A percentile compares a stretch with the other conserved stretches of the same genome.
Conservation (phyloP, 208 protist genomes). For the Leishmania martiniquensis region DNA sequence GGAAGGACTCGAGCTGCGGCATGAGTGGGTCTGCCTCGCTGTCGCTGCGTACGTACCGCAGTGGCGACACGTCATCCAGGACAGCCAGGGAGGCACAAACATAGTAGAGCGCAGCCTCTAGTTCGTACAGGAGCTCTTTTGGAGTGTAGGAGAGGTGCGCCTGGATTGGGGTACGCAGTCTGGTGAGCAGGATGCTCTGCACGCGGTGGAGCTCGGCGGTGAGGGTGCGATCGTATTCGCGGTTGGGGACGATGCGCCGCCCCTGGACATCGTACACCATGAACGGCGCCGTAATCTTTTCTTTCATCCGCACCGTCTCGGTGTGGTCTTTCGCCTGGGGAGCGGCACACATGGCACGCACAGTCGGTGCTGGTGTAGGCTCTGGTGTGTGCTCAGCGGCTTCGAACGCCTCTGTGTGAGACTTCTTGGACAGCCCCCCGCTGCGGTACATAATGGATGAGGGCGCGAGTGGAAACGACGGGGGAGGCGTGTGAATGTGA, state of each 20-base stretch:
- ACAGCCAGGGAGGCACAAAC: slow-evolving; percentile 51
- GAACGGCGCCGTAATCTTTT: slow-evolving; percentile 52
- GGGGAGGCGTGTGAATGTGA: not conserved
- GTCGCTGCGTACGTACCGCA: slow-evolving; percentile 32
- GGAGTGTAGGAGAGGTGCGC: slow-evolving; percentile 34
- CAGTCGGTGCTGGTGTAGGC: not conserved
- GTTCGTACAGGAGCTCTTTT: slow-evolving; percentile 54
- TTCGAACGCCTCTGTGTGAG: not conserved
- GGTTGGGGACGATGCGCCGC: slow-evolving; percentile 50
- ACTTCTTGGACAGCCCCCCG: not conserved
- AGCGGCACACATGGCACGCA: not conserved
- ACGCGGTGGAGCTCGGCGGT: slow-evolving; percentile 42
- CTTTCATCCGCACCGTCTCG: slow-evolving; percentile 40
- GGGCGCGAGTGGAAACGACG: not conserved
- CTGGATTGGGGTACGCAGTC: slow-evolving; percentile 38
- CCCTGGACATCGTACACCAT: slow-evolving; percentile 54
- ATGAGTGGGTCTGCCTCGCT: slow-evolving; percentile 36
- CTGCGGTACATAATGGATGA: not conserved
- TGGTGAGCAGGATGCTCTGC: slow-evolving; percentile 47
- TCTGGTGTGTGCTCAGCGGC: not conserved
- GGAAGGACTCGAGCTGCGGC: slow-evolving; percentile 47
- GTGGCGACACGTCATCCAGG: slow-evolving; percentile 14
- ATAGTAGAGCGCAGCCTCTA: slow-evolving; percentile 48
- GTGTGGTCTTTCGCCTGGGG: not conserved
- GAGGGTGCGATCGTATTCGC: slow-evolving; percentile 41